A percentile compares a stretch with the other conserved stretches of the same genome.
These are phyloP conservation scores for Myxozyma kluyveri DNA, from an alignment of 805 yeast species.

Conservation along the genomic window DNA sequence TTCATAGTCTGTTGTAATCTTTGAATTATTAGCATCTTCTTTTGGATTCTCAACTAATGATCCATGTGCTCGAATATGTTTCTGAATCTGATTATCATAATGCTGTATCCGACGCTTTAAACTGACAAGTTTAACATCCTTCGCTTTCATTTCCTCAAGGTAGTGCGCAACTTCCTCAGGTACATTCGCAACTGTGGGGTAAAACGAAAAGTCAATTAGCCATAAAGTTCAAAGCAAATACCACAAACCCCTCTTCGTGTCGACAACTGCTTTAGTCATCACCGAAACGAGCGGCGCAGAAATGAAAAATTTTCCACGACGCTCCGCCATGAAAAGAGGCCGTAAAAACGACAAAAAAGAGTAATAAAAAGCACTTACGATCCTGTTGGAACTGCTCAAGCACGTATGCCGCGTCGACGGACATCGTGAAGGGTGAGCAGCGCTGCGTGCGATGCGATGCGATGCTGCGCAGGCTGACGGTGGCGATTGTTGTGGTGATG, in stretches of 20 bases:
- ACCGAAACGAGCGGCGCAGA: neutral
- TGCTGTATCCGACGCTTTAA: conserved; percentile 62
- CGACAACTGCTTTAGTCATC: neutral
- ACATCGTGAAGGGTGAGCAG: conserved; percentile 7
- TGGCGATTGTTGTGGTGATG: neutral
- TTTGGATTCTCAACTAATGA: conserved; percentile 77
- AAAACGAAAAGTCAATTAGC: neutral
- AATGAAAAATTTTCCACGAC: neutral
- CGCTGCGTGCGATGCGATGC: neutral
- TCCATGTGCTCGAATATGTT: conserved; percentile 78
- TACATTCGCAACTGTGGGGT: conserved; percentile 57
- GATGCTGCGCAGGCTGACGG: neutral
- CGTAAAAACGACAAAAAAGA: neutral
- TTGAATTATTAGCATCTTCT: conserved; percentile 63
- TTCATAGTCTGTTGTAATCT: conserved; percentile 66
- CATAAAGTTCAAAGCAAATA: neutral
- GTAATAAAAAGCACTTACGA: conserved; percentile 22
- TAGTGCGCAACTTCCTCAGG: conserved; percentile 83
- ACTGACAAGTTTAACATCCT: conserved; percentile 66
- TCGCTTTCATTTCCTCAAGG: conserved; percentile 69
- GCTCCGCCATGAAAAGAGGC: too few relatives aligned
- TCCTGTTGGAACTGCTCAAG: conserved; percentile 63
- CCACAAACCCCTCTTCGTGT: neutral
- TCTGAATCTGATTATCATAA: conserved; percentile 77
- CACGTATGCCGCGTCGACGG: conserved; percentile 84